phyloP scores from a whole-genome alignment of 768 basidiomycete species.

The Boletus bicolor region DNA sequence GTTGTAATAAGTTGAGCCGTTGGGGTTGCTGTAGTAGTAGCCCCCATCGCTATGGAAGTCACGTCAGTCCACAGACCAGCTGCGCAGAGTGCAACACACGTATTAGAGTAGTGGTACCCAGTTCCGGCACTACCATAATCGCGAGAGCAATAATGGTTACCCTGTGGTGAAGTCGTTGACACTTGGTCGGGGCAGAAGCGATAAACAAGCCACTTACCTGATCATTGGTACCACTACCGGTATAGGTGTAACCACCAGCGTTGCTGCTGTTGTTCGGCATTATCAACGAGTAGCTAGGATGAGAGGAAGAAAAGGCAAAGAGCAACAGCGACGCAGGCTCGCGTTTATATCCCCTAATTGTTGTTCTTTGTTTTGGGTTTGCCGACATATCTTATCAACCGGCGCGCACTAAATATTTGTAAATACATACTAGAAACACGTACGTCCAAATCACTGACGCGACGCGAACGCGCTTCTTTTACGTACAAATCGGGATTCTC shows the following conservation, averaged over 20 bases:
- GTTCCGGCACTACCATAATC: slow-evolving; percentile 39
- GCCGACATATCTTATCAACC: neutral
- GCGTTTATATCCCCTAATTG: slow-evolving; percentile 9
- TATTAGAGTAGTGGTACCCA: slow-evolving; percentile 64
- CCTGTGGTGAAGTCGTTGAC: slow-evolving; percentile 34
- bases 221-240: slow-evolving; percentile 49
- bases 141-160: slow-evolving; percentile 60
- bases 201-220: slow-evolving; percentile 34
- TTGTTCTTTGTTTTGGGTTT: slow-evolving; percentile 13
- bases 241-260: slow-evolving; percentile 38
- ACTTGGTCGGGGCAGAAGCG: neutral
- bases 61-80: neutral
- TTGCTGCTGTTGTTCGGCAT: slow-evolving; percentile 19
- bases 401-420: too few relatives aligned
- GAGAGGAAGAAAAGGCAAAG: neutral
- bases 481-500: too few relatives aligned
- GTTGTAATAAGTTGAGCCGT: slow-evolving; percentile 61
- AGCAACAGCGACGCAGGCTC: accelerated
- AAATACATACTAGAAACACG: too few relatives aligned
- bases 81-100: slow-evolving; percentile 30
- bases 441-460: too few relatives aligned
- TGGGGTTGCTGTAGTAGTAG: slow-evolving; percentile 62
- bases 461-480: too few relatives aligned
- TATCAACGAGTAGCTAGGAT: neutral
- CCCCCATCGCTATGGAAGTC: slow-evolving; percentile 42